Conservation (phyloP, 768 basidiomycete species). For the Nevesoporus exiguus region DNA sequence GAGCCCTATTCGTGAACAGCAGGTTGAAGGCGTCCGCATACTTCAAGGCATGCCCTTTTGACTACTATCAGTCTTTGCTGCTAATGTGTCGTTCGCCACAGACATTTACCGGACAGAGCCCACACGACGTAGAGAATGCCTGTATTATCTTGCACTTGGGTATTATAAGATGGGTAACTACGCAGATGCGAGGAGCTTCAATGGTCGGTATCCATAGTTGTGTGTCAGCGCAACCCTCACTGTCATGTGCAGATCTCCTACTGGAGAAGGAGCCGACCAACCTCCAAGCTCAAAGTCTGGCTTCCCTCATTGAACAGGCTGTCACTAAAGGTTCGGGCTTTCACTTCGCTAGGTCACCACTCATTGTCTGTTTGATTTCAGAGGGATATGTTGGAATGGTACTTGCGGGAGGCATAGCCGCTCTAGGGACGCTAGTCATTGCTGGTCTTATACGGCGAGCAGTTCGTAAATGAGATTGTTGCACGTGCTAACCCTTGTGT, state of each 20-base stretch:
- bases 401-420: conserved; percentile 85
- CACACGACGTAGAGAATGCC: conserved; percentile 83
- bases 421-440: conserved; percentile 71
- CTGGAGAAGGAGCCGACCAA: conserved; percentile 92
- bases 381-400: conserved; percentile 99
- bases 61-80: neutral
- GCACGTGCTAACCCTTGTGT: conserved; percentile 13
- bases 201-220: conserved; percentile 54
- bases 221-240: conserved; percentile 1
- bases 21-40: conserved; percentile 87
- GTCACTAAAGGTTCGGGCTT: conserved; percentile 67
- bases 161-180: conserved; percentile 97
- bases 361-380: conserved; percentile 29
- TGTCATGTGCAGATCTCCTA: conserved; percentile 57
- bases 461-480: conserved; percentile 38
- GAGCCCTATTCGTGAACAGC: conserved; percentile 77
- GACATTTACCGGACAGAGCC: conserved; percentile 92
- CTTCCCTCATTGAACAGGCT: conserved; percentile 79
- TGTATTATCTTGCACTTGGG: conserved; percentile 95
- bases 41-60: conserved; percentile 66
- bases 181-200: conserved; percentile 88
- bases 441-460: conserved; percentile 86
- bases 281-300: conserved; percentile 85
- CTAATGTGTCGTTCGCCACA: conserved; percentile 31
- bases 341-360: neutral